Percentiles rank a stretch among this genome's conserved stretches.
phyloP scores from a whole-genome alignment of 306 rosid species.

The Senna tora region DNA sequence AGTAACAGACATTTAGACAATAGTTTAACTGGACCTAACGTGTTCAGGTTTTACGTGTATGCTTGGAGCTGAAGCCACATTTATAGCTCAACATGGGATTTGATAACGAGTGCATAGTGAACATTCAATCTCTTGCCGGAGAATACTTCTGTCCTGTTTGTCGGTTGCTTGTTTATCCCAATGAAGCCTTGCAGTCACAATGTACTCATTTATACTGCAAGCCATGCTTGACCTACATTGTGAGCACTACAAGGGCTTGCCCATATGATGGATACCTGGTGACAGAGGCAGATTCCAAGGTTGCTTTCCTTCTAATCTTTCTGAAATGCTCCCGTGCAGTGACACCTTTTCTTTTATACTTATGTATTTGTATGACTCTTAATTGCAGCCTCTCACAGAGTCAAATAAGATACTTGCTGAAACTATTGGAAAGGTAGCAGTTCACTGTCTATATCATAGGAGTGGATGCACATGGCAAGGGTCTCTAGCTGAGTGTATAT shows the following conservation, averaged over 20 bases:
- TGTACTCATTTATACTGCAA: constrained; percentile 97
- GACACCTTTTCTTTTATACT: neutral
- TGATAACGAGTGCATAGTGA: constrained; percentile 94
- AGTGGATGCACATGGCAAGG: constrained; percentile 99
- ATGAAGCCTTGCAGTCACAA: constrained; percentile 91
- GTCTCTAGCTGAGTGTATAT: constrained; percentile 70
- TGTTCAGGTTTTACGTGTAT: constrained; percentile 48
- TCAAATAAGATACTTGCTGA: constrained; percentile 84
- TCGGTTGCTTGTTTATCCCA: constrained; percentile 88
- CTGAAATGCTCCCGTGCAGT: neutral
- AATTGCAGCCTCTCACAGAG: constrained; percentile 81
- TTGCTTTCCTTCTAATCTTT: constrained; percentile 36
- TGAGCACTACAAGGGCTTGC: constrained; percentile 86
- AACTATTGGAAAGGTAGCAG: constrained; percentile 86
- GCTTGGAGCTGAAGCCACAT: constrained; percentile 50
- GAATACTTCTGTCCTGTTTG: constrained; percentile 98
- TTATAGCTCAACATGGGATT: constrained; percentile 70
- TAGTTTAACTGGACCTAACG: neutral
- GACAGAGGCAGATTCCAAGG: constrained; percentile 95
- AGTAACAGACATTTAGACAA: neutral
- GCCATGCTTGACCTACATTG: constrained; percentile 82
- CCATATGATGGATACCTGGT: constrained; percentile 98
- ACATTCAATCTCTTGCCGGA: constrained; percentile 95
- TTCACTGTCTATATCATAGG: constrained; percentile 89
- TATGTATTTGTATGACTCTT: constrained; percentile 25